Evolutionary conservation across 2,329 filamentous ascomycete species (phyloP).

Genomic region (Biscogniauxia marginata): DNA sequence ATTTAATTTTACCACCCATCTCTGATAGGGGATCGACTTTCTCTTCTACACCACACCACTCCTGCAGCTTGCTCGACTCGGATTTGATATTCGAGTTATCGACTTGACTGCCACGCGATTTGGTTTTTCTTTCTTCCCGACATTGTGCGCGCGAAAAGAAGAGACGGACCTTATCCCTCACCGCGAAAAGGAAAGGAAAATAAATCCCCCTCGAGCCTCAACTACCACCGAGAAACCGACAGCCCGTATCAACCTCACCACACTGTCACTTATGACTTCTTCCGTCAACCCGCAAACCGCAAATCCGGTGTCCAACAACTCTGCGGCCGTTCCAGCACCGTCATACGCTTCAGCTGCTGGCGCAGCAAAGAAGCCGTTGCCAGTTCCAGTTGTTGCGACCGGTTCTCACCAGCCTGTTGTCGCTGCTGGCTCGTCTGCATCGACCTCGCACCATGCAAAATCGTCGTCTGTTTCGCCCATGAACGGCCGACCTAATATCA

Average conservation of each 20-base stretch:
- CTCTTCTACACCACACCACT: conserved; percentile 16
- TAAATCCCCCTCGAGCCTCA: conserved; percentile 1
- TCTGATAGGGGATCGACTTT: conserved; percentile 17
- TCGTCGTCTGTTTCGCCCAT: conserved; percentile 71
- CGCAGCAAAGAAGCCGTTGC: conserved; percentile 61
- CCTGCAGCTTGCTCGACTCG: conserved; percentile 15
- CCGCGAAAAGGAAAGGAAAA: conserved; percentile 9
- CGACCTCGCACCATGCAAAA: conserved; percentile 60
- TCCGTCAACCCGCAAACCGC: conserved; percentile 53
- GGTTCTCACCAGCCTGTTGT: conserved; percentile 54
- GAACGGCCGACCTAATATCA: conserved; percentile 78
- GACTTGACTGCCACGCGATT: conserved; percentile 13
- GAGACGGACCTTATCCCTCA: conserved; percentile 8
- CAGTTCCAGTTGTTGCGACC: conserved; percentile 60
- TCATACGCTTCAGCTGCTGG: conserved; percentile 68
- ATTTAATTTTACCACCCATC: conserved; percentile 19
- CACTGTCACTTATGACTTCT: conserved; percentile 58
- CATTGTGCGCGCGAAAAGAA: conserved; percentile 21
- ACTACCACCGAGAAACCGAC: conserved; percentile 10
- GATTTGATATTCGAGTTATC: conserved; percentile 32
- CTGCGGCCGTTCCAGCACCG: conserved; percentile 54
- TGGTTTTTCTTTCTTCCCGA: conserved; percentile 22
- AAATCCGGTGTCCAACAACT: conserved; percentile 56
- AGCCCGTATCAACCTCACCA: conserved; percentile 27
- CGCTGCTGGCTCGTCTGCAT: conserved; percentile 54